Conservation (phyloP, 148 eudicot genomes). For the Camellia japonica region DNA sequence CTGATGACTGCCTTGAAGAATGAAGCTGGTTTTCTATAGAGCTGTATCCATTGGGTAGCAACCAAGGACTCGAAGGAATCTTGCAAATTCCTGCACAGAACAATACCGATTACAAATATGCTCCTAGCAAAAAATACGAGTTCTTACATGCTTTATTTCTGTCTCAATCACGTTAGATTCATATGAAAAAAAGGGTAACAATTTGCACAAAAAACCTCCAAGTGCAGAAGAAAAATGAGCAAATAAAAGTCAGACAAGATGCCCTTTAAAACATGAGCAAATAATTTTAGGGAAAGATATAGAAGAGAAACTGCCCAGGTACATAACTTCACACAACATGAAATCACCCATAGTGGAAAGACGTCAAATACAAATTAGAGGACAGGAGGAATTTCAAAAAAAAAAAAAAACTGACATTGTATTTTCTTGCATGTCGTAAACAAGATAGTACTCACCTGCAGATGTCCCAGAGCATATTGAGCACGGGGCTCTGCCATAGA, state of each 20-base stretch:
- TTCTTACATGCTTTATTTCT: not conserved
- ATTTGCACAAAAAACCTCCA: not conserved
- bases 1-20: not conserved
- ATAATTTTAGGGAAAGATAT: not conserved
- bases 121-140: not conserved
- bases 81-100: conserved; percentile 72
- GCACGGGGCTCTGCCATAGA: conserved; percentile 99
- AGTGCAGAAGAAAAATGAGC: not conserved
- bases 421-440: not conserved
- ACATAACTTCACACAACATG: not conserved
- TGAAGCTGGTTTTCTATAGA: conserved; percentile 8
- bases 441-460: conserved; percentile 56
- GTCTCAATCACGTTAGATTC: too few species aligned
- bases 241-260: not conserved
- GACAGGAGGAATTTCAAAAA: not conserved
- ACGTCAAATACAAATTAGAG: not conserved
- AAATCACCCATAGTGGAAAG: not conserved
- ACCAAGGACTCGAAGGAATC: conserved; percentile 88
- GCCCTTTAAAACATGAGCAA: not conserved
- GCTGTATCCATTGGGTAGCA: conserved; percentile 69
- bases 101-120: not conserved
- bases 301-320: not conserved
- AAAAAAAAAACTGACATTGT: not conserved
- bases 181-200: too few species aligned
- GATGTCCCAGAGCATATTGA: conserved; percentile 82